Conservation (phyloP, 2,329 filamentous ascomycete species). For the Claviceps sp. region DNA sequence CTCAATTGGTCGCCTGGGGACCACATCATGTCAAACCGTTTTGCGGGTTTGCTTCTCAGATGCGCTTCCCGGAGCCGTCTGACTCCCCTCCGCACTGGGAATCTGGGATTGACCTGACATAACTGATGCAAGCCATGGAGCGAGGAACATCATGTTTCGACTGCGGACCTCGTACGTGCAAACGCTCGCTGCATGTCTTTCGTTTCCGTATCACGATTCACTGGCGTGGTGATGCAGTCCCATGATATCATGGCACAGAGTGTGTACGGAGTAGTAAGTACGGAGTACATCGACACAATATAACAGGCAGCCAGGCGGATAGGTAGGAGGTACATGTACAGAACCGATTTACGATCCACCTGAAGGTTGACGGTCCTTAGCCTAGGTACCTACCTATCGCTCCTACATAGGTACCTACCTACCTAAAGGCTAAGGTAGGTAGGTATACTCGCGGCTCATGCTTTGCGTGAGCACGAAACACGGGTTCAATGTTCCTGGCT, state of each 20-base stretch:
- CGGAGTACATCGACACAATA: not conserved
- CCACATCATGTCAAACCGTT: too few relatives aligned
- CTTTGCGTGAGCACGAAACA: not conserved
- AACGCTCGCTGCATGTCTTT: not conserved
- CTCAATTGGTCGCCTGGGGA: too few relatives aligned
- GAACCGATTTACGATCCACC: not conserved
- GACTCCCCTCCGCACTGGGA: not conserved
- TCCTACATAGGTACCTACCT: too few relatives aligned
- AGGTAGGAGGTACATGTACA: not conserved
- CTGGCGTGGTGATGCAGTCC: not conserved
- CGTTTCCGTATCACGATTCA: not conserved
- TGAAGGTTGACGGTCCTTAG: too few relatives aligned
- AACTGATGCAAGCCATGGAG: not conserved
- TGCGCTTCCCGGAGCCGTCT: not conserved
- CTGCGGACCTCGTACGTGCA: not conserved
- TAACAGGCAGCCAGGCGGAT: not conserved
- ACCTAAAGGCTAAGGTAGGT: too few relatives aligned
- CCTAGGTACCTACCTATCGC: too few relatives aligned
- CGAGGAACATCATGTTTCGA: not conserved
- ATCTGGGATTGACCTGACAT: not conserved
- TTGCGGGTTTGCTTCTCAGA: too few relatives aligned
- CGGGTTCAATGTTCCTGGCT: not conserved
- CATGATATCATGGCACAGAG: constrained; percentile 21
- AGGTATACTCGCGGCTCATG: not conserved
- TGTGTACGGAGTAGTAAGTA: too few relatives aligned